phyloP scores from a whole-genome alignment of 2,329 filamentous ascomycete species.

The Fusarium fracticaudum region DNA sequence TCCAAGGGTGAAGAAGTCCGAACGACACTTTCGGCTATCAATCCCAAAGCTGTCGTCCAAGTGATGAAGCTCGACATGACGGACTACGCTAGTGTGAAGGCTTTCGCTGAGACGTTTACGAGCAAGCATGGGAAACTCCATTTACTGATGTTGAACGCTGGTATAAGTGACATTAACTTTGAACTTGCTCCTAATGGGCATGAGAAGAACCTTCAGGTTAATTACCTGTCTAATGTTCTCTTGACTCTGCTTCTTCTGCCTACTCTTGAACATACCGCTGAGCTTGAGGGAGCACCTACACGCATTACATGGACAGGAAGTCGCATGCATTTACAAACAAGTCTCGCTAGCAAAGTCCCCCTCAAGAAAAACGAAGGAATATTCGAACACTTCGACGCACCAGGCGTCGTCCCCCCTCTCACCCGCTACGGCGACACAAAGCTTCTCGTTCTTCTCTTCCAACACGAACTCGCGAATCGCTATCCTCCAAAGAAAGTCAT shows the following conservation, averaged over 20 bases:
- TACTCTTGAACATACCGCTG: constrained; percentile 28
- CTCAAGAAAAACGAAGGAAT: background rate
- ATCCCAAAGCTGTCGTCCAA: constrained; percentile 15
- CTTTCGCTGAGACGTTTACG: constrained; percentile 4
- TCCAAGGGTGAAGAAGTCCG: constrained; percentile 43
- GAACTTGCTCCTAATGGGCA: constrained; percentile 27
- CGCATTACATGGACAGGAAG: constrained; percentile 36
- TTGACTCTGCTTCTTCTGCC: constrained; percentile 35
- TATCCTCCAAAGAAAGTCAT: background rate
- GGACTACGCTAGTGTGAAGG: constrained; percentile 19
- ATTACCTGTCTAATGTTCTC: constrained; percentile 42
- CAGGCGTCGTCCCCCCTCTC: background rate
- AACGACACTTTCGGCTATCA: constrained; percentile 2
- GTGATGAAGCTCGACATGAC: constrained; percentile 27
- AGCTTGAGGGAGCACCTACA: background rate
- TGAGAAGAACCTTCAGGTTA: constrained; percentile 42
- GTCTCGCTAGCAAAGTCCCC: background rate
- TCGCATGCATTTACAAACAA: constrained; percentile 12
- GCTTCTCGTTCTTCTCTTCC: constrained; percentile 25
- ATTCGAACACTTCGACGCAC: background rate
- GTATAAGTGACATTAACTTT: background rate
- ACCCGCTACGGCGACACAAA: constrained; percentile 14
- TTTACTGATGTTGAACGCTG: constrained; percentile 31
- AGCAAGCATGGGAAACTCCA: background rate
- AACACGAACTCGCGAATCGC: constrained; percentile 17